These are phyloP conservation scores for Asterella californica DNA, from an alignment of 225 moss, liverwort and hornwort species.

Conservation along the genomic window DNA sequence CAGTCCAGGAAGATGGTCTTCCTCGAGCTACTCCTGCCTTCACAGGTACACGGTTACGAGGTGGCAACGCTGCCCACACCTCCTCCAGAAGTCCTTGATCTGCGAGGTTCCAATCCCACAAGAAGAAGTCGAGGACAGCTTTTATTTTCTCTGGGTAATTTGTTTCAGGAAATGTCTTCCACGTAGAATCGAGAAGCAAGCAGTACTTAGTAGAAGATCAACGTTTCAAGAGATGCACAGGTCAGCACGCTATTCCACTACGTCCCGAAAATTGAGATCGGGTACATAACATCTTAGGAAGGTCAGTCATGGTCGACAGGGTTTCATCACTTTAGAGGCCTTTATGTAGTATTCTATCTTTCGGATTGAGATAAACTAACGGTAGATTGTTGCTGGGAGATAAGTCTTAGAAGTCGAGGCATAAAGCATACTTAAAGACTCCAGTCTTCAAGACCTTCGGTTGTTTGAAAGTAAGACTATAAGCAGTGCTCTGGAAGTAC, in stretches of 20 bases:
- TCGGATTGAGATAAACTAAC: background rate
- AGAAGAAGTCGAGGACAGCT: no score
- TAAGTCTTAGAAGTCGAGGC: background rate
- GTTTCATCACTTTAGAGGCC: background rate
- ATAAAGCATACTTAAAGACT: background rate
- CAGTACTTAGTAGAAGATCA: constrained; percentile 5
- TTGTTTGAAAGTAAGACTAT: background rate
- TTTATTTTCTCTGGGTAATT: background rate
- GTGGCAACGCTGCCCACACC: no score
- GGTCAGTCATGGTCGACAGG: no score
- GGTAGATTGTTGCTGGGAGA: background rate
- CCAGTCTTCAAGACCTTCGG: background rate
- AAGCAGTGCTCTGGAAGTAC: background rate
- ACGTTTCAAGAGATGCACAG: constrained; percentile 2
- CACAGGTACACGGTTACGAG: no score
- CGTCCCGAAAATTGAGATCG: background rate
- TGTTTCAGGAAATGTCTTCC: constrained; percentile 19
- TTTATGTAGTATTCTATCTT: background rate
- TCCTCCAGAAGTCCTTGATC: no score
- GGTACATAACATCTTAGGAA: background rate
- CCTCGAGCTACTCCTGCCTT: no score
- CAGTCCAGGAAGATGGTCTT: no score
- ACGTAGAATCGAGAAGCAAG: constrained; percentile 12
- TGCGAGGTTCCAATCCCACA: no score
- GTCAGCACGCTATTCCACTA: constrained; percentile 2